Conservation (phyloP, 371 early-diverging fungal species). For the Zychaea mexicana region DNA sequence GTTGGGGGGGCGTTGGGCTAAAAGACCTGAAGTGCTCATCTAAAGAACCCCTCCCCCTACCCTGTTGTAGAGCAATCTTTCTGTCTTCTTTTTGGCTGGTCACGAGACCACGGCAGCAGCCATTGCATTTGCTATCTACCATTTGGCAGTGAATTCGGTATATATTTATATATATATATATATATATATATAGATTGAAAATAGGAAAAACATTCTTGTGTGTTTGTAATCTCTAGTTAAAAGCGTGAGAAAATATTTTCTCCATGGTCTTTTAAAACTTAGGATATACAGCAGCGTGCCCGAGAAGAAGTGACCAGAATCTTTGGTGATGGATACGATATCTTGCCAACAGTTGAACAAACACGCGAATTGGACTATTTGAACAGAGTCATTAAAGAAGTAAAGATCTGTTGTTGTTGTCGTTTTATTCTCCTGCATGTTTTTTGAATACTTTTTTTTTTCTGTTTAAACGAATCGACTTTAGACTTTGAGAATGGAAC, state of each 20-base stretch:
- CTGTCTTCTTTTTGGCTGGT: slow-evolving; percentile 45
- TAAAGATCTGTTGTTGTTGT: not conserved
- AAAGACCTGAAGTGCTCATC: too few species aligned
- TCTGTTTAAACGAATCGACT: not conserved
- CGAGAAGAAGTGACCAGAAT: not conserved
- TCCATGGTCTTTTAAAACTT: not conserved
- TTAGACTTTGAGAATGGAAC: slow-evolving; percentile 11
- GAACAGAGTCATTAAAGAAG: slow-evolving; percentile 38
- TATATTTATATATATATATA: not conserved
- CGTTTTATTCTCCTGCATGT: too few species aligned
- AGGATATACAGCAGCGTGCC: not conserved
- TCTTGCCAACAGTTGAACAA: slow-evolving; percentile 39
- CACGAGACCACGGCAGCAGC: slow-evolving; percentile 51
- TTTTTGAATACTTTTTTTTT: slow-evolving; percentile 32
- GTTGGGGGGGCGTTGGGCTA: too few species aligned
- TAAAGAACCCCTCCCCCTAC: too few species aligned
- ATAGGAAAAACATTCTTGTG: too few species aligned
- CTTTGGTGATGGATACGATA: slow-evolving; percentile 22
- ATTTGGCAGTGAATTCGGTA: slow-evolving; percentile 27
- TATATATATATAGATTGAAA: not conserved
- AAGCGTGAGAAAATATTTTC: too few species aligned
- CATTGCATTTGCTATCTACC: slow-evolving; percentile 24
- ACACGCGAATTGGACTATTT: slow-evolving; percentile 43
- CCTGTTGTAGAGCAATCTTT: slow-evolving; percentile 50
- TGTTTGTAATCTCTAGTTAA: too few species aligned